phyloP scores from a whole-genome alignment of 2,329 filamentous ascomycete species.

The Dothistroma septosporum region DNA sequence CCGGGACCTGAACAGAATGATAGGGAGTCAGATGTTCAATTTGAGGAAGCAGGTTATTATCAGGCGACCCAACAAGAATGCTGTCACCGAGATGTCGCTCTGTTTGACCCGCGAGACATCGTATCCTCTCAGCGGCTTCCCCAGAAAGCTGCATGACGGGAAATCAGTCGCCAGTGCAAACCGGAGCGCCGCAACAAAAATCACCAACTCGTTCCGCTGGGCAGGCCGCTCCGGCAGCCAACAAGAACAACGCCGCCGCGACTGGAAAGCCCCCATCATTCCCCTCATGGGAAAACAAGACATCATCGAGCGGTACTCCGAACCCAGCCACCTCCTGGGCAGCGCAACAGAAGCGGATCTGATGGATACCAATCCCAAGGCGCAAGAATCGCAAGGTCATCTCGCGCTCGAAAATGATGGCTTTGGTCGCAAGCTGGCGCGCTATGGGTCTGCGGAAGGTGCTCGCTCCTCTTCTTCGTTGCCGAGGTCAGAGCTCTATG shows the following conservation, averaged over 20 bases:
- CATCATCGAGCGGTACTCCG: slow-evolving; percentile 3
- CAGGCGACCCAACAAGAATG: background rate
- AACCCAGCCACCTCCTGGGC: background rate
- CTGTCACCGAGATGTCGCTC: slow-evolving; percentile 1
- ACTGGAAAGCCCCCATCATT: background rate
- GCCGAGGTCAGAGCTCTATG: background rate
- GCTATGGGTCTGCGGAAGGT: background rate
- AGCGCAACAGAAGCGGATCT: slow-evolving; percentile 1
- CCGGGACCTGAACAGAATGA: background rate
- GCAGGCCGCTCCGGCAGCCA: background rate
- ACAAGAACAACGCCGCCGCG: background rate
- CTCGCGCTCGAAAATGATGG: background rate
- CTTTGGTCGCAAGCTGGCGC: background rate
- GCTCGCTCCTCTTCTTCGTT: background rate
- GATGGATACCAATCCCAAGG: background rate
- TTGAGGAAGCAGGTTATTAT: background rate
- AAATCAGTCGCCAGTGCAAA: background rate
- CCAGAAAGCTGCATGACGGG: slow-evolving; percentile 1
- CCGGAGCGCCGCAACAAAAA: background rate
- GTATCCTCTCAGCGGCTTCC: slow-evolving; percentile 2
- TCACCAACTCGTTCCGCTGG: slow-evolving; percentile 3
- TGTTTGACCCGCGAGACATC: slow-evolving; percentile 1
- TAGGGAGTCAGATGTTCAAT: background rate
- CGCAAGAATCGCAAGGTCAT: background rate
- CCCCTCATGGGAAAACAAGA: background rate